Evolutionary conservation across 2,329 filamentous ascomycete genomes (phyloP), one percentile per base, ranked within the genome.

Genomic region (Sphaerulina populicola): DNA sequence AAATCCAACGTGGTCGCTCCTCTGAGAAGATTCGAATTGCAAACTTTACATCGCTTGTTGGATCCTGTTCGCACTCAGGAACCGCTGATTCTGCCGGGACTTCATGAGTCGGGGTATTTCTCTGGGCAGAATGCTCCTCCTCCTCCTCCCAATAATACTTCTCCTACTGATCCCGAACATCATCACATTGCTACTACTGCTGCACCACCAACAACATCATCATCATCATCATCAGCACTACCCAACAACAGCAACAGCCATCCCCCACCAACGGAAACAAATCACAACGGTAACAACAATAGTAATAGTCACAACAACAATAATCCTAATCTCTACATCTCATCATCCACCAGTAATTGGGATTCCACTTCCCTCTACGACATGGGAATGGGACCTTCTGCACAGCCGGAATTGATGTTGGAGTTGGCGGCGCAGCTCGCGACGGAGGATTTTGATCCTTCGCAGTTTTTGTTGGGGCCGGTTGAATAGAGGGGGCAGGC

Each of bases 1-100:
- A 50, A 57, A 18, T 51, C 54, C 9, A 61, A 61, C 37, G 51
- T 55, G 14, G 51, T 61, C 8, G 59, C 58, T 9, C 51, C 48
- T 2, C 46, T 60, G 29, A 47, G 55, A 14, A 58, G 57, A 49
- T 42, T 47, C 38, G 59, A 61, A 37, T 35, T 61, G 8, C 41
- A 56, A 23, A 50, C 51, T 4, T 44, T 61, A 10, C 55, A 61
- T 35, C 45, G 51, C n/a, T 33, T 52, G 2, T 38, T 50, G 1
- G 47, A 53, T 41, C 45, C 46, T 12, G 37, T 48, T 6, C 15
- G 46, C 3, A 42, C 46, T 7, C 46, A 48, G n/a, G 46, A 48
- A 15, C 46, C 46, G 7, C 18, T 48, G 11, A 48, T 48, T 30
- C 37, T 48, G n/a, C 46, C 46, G 12, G 46, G 27, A 36, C 38